phyloP scores from a whole-genome alignment of 495 filamentous ascomycete genomes.

The Staphylotrichum longicolle region DNA sequence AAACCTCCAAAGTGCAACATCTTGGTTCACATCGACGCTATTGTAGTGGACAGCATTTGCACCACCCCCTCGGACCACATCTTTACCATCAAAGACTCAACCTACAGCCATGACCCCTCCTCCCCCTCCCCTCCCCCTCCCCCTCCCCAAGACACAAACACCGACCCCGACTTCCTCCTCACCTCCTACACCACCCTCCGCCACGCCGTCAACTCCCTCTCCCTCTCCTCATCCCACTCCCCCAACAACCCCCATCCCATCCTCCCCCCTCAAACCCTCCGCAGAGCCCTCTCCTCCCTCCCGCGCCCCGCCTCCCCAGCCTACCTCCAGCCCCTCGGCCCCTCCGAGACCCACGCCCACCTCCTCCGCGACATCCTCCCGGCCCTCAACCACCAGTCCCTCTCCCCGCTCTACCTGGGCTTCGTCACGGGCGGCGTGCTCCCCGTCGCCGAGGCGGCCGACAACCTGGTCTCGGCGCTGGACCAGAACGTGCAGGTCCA shows the following conservation, averaged over 20 bases:
- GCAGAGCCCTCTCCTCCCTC: constrained; percentile 30
- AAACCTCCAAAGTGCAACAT: too few relatives aligned
- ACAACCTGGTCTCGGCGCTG: constrained; percentile 70
- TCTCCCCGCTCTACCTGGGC: constrained; percentile 70
- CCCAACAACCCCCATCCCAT: neutral
- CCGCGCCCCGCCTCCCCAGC: constrained; percentile 20
- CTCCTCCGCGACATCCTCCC: constrained; percentile 62
- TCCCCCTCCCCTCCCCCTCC: neutral
- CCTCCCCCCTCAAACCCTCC: constrained; percentile 19
- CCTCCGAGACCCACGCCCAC: constrained; percentile 35
- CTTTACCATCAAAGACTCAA: neutral
- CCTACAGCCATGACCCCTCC: neutral
- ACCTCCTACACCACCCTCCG: constrained; percentile 23
- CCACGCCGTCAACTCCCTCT: constrained; percentile 4
- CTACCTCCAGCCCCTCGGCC: constrained; percentile 27
- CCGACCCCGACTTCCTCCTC: constrained; percentile 22
- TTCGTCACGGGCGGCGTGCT: constrained; percentile 83
- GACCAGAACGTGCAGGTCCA: constrained; percentile 90
- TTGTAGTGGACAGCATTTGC: neutral
- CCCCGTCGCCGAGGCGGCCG: constrained; percentile 79
- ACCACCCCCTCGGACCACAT: neutral
- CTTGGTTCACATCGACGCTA: too few relatives aligned
- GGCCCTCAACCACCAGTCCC: constrained; percentile 61
- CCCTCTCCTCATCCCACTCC: neutral
- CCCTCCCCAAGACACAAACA: neutral